Percentiles rank a stretch among this genome's conserved stretches.
phyloP scores from a whole-genome alignment of 805 yeast genomes.

The Myxozyma vanderwaltii region DNA sequence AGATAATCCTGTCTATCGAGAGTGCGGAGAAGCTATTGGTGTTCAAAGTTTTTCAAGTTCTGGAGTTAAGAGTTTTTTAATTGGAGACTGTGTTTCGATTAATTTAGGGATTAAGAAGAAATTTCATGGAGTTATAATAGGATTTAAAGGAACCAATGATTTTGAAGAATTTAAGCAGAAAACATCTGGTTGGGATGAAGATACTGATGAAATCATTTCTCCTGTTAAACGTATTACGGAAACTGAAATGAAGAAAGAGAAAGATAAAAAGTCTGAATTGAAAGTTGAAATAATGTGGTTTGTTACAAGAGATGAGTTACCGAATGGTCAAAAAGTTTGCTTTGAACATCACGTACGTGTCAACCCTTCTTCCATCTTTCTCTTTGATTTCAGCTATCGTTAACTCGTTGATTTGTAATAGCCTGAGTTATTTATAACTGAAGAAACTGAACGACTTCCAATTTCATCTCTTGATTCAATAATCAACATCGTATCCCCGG shows the following conservation, averaged over 20 bases:
- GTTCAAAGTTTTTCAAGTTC: background rate
- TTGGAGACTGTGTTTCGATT: constrained; percentile 16
- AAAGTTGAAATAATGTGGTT: constrained; percentile 9
- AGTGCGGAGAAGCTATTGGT: background rate
- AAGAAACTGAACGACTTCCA: constrained; percentile 7
- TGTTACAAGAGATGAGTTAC: constrained; percentile 10
- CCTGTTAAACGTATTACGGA: background rate
- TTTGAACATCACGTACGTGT: constrained; percentile 1
- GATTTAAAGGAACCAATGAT: constrained; percentile 5
- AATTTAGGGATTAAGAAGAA: constrained; percentile 1
- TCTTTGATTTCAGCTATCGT: background rate
- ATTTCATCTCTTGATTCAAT: background rate
- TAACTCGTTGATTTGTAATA: background rate
- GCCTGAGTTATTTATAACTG: constrained; percentile 4
- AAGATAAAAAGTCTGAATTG: background rate
- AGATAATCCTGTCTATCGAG: background rate
- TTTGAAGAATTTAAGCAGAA: background rate
- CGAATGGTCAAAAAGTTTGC: constrained; percentile 9
- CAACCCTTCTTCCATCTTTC: background rate
- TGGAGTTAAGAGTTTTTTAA: background rate
- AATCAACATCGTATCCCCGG: constrained; percentile 3
- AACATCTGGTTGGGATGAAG: background rate
- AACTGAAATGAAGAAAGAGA: background rate
- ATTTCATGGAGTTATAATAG: constrained; percentile 9
- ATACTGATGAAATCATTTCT: background rate